Evolutionary conservation across 2,329 filamentous ascomycete genomes (phyloP), one percentile per base, ranked within the genome.

Genomic region (Lachnellula hyalina): DNA sequence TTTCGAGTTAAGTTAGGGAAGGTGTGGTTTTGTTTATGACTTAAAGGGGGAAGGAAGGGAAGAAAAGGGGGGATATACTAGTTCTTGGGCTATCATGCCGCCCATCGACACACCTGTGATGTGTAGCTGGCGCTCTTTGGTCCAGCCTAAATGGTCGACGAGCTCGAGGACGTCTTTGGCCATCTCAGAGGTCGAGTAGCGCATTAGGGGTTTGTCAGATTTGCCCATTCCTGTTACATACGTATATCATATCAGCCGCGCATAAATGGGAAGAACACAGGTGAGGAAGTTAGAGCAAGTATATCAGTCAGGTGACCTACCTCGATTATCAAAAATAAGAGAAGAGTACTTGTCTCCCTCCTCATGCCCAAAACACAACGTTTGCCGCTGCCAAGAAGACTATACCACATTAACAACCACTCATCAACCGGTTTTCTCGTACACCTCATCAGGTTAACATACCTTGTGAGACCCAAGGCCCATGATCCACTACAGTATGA

Each of bases 1-100:
- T 25, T 5, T 25, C 5, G 25, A 6, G 23, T 5, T 5, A 6
- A 25, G 1, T 21, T 21, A 21, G 4, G 23, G 23, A 25, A 25
- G 23, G 6, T 25, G 12, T n/a, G 9, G 23, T 41, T 38, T 25
- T 40, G n/a, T 21, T 21, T 21, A 21, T 21, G 19, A 21, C 2
- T 21, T 3, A 21, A 21, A 34, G 15, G 17, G 19, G 52, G 56
- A 15, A 66, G 64, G 21, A 25, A 21, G 41, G 23, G 12, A 67
- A 72, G 65, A 8, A 32, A 11, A 32, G 9, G 28, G 28, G 28
- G 28, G 28, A 32, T 32, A 7, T 69, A 78, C 80, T 4, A 96
- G 67, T 73, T 96, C 91, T 71, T 96, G 91, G 2, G 89, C 83
- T 64, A 96, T 93, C 91, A 96, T 96, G 66, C 91, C 90, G 60